phyloP scores from a whole-genome alignment of 495 filamentous ascomycete genomes.

The Chaetomium tenue region DNA sequence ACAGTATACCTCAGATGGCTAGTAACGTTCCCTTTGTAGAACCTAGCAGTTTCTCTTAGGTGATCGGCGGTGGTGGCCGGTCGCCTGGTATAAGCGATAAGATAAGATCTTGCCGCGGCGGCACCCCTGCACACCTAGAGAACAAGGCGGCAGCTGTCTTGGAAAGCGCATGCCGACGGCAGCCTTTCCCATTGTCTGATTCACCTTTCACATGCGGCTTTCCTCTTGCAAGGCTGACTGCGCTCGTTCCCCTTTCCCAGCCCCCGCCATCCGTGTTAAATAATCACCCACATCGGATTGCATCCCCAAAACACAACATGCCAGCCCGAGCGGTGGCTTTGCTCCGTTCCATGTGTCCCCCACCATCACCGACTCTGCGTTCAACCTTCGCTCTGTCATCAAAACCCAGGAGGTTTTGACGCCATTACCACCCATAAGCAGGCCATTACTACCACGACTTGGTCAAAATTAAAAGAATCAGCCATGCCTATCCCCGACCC shows the following conservation, averaged over 20 bases:
- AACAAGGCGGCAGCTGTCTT: background rate
- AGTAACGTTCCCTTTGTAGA: too few relatives aligned
- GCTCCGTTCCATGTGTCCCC: background rate
- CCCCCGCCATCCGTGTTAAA: background rate
- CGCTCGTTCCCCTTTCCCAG: background rate
- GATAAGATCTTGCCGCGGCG: conserved; percentile 5
- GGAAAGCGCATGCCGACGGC: background rate
- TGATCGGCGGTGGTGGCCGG: too few relatives aligned
- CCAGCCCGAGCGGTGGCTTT: background rate
- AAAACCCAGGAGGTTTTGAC: background rate
- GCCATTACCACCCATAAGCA: background rate
- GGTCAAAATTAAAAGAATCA: background rate
- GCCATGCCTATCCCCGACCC: conserved; percentile 30
- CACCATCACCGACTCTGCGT: background rate
- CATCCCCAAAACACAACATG: background rate
- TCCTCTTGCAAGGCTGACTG: background rate
- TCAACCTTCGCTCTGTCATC: background rate
- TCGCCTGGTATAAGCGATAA: conserved; percentile 21
- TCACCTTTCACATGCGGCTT: background rate
- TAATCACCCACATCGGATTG: background rate
- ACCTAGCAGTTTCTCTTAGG: background rate
- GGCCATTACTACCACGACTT: background rate
- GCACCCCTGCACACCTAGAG: background rate
- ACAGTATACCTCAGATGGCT: too few relatives aligned
- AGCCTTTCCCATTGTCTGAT: background rate